Percentiles rank a stretch among this genome's conserved stretches.
Conservation (phyloP, 208 protist genomes). For the Kentomonas sorsogonicus region DNA sequence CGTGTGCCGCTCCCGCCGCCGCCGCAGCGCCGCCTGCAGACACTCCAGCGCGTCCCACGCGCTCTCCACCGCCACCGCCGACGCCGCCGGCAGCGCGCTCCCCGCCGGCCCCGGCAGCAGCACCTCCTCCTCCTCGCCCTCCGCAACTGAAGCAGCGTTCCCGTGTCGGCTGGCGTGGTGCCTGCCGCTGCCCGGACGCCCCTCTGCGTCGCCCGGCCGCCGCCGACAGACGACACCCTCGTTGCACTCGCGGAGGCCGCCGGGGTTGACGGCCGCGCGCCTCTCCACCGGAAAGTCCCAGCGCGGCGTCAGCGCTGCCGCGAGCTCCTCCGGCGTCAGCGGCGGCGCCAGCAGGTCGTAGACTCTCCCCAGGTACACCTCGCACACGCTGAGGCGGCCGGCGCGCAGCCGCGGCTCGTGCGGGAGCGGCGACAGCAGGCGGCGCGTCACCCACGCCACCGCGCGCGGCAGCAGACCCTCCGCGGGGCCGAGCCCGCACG, state of each 20-base stretch:
- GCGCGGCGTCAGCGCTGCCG: not conserved
- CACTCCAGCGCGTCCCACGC: not conserved
- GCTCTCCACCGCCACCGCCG: not conserved
- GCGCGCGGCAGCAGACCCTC: slow-evolving; percentile 36
- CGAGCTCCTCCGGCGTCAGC: not conserved
- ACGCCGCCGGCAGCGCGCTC: not conserved
- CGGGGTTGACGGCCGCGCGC: no score
- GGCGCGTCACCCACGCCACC: slow-evolving; percentile 35
- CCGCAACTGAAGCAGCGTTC: no score
- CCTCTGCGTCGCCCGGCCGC: no score
- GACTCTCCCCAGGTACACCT: slow-evolving; percentile 38
- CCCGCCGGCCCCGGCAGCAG: no score
- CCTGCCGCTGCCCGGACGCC: no score
- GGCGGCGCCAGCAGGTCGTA: slow-evolving; percentile 29
- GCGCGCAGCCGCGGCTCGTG: not conserved
- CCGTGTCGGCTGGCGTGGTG: no score
- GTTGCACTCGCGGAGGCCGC: no score
- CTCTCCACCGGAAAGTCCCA: no score
- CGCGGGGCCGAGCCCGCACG: slow-evolving; percentile 8
- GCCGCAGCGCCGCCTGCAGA: not conserved
- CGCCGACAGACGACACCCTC: no score
- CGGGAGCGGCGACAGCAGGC: slow-evolving; percentile 6
- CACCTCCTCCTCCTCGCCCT: not conserved
- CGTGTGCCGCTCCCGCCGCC: not conserved
- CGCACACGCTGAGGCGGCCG: slow-evolving; percentile 24